Evolutionary conservation across 1,284 basidiomycete species (phyloP).

Genomic region (Microbotryum silenes-acaulis): DNA sequence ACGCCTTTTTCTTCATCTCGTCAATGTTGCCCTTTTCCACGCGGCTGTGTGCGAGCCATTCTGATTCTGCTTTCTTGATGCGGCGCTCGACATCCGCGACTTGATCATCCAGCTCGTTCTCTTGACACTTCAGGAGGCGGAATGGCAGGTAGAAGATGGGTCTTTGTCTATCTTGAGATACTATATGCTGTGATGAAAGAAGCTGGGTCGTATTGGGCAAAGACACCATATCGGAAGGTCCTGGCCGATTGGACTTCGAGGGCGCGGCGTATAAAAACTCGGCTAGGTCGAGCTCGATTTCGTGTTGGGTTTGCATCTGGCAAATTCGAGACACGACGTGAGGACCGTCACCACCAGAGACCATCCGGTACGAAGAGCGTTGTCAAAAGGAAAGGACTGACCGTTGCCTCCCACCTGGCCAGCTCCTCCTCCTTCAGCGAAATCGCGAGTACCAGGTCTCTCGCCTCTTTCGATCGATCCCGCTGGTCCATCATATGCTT

Average conservation of each 20-base stretch:
- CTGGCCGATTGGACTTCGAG: background rate
- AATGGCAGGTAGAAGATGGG: slow-evolving; percentile 34
- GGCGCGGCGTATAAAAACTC: slow-evolving; percentile 32
- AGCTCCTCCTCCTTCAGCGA: slow-evolving; percentile 31
- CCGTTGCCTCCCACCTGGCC: slow-evolving; percentile 17
- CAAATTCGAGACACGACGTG: background rate
- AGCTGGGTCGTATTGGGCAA: slow-evolving; percentile 24
- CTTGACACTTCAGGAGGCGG: slow-evolving; percentile 32
- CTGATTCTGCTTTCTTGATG: background rate
- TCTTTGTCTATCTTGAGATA: slow-evolving; percentile 3
- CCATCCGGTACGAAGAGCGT: background rate
- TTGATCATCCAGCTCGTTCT: slow-evolving; percentile 33
- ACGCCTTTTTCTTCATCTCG: background rate
- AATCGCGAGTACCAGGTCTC: slow-evolving; percentile 21
- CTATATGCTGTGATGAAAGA: slow-evolving; percentile 1
- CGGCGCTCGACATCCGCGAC: slow-evolving; percentile 8
- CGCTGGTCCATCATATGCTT: slow-evolving; percentile 18
- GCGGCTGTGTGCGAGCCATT: slow-evolving; percentile 12
- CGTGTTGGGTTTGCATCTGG: slow-evolving; percentile 30
- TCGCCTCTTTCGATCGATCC: slow-evolving; percentile 17
- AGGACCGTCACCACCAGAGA: background rate
- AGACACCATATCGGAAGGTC: slow-evolving; percentile 13
- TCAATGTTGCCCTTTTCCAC: slow-evolving; percentile 2
- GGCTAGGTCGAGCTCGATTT: slow-evolving; percentile 31
- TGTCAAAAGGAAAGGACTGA: slow-evolving; percentile 8